These are phyloP conservation scores for Barbarea vulgaris DNA, from an alignment of 345 rosid genomes.

Conservation along the genomic window DNA sequence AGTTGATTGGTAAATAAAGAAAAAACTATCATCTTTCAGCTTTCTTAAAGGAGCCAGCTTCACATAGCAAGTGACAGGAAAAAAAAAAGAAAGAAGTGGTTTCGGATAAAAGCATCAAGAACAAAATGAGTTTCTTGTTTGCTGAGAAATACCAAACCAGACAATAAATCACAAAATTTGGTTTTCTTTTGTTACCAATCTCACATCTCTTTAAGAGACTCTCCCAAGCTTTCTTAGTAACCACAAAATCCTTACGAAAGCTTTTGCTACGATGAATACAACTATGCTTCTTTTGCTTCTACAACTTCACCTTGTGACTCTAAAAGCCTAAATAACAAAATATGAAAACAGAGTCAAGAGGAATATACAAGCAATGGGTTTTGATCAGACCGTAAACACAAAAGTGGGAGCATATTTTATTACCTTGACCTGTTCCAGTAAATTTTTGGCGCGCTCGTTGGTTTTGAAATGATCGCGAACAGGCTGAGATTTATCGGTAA, in stretches of 20 bases:
- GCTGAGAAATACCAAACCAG: background rate
- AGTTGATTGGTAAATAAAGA: background rate
- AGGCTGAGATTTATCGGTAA: constrained; percentile 53
- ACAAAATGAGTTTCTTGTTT: background rate
- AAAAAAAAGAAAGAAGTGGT: background rate
- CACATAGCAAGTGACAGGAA: background rate
- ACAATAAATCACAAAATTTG: background rate
- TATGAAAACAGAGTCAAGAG: background rate
- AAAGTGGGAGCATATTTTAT: background rate
- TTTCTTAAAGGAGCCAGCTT: background rate
- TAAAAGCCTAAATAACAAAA: constrained; percentile 48
- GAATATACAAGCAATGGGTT: background rate
- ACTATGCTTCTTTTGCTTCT: background rate
- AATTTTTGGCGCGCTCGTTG: constrained; percentile 65
- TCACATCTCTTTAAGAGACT: background rate
- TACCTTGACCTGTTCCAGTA: constrained; percentile 79
- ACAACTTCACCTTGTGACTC: constrained; percentile 51
- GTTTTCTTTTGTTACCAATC: background rate
- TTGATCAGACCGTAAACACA: background rate
- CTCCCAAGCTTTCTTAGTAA: too few species aligned
- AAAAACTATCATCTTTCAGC: background rate
- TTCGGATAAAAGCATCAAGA: background rate
- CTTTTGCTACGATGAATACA: background rate
- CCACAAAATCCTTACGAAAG: background rate
- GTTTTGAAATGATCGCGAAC: constrained; percentile 75